Evolutionary conservation across 495 filamentous ascomycete species (phyloP), one percentile per base, ranked within the genome.

Genomic region (Talaromyces proteolyticus): DNA sequence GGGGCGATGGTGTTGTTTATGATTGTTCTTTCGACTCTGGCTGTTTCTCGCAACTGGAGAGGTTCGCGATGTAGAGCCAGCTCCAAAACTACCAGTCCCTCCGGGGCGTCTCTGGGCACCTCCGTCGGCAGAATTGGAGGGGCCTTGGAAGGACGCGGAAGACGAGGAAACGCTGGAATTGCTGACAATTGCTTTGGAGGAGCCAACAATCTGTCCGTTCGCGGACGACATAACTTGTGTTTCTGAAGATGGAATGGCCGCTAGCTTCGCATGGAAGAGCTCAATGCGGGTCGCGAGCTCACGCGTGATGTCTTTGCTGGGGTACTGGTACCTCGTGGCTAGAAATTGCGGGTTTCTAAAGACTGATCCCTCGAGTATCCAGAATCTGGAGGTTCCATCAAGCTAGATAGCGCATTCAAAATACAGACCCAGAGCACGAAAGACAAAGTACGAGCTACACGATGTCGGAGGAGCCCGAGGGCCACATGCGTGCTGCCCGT

Each of bases 1-100:
- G 39, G 77, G 77, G 48, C 75, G 71, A 60, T 75, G 70, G 51
- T 81, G 78, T 21, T 66, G 63, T 57, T 80, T 85, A 54, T 95
- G 88, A 62, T 88, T 88, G 63, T 81, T 89, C 66, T 83, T 84
- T 45, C 76, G 68, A 20, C 68, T 68, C 71, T 96, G 92, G 49
- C 76, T 82, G 69, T 91, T 95, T 53, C 88, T 75, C 39, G 76
- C 63, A 24, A 78, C 66, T 17, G 71, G 67, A 6, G 74, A 61
- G 26, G 60, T 64, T 34, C 80, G 76, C 40, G 82, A 74, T 12
- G 71, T 75, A 14, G 81, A 69, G 40, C 80, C 81, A 45, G 81
- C 72, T 36, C 84, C 79, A 60, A 78, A 77, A 56, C 77, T 82
- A 48, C 85, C 80, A 25, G 81, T 82, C 42, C 78, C 78, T 46